Evolutionary conservation across 257 asterid species (phyloP).

Genomic region (Catharanthus roseus): DNA sequence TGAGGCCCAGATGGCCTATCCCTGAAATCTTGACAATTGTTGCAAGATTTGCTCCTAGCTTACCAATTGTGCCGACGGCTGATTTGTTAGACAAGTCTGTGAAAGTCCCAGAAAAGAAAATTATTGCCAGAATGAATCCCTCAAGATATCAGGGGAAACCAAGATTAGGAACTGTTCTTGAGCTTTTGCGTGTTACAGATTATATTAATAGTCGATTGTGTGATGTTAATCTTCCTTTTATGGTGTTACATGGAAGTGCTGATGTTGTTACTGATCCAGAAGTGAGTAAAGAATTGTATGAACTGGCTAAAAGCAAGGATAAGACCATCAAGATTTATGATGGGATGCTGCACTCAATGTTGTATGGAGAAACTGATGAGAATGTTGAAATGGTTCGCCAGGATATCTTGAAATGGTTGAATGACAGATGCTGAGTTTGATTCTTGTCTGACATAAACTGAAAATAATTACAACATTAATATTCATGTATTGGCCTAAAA

Average conservation of each 20-base stretch:
- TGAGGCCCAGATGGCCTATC: conserved; percentile 77
- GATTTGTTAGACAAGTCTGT: conserved; percentile 78
- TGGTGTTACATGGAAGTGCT: conserved; percentile 72
- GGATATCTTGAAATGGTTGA: conserved; percentile 69
- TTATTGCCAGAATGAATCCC: conserved; percentile 57
- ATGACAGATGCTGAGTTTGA: conserved; percentile 23
- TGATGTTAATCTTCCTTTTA: conserved; percentile 60
- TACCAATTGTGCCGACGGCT: conserved; percentile 74
- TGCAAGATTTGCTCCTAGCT: conserved; percentile 59
- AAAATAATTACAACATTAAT: neutral
- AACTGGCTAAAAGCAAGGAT: conserved; percentile 59
- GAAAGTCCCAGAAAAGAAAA: conserved; percentile 61
- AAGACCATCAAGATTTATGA: conserved; percentile 74
- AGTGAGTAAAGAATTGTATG: conserved; percentile 76
- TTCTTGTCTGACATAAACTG: neutral
- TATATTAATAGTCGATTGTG: conserved; percentile 43
- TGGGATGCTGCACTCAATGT: conserved; percentile 90
- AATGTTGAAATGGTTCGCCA: conserved; percentile 61
- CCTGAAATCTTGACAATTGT: conserved; percentile 46
- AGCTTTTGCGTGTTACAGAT: conserved; percentile 71
- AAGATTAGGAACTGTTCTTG: conserved; percentile 71
- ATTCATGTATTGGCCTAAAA: neutral
- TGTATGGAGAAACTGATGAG: conserved; percentile 86
- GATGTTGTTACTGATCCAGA: conserved; percentile 87
- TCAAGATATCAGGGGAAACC: conserved; percentile 70